Conservation (phyloP, 192 early-diverging fungal species). For the Rhizoclosmatium sp. region DNA sequence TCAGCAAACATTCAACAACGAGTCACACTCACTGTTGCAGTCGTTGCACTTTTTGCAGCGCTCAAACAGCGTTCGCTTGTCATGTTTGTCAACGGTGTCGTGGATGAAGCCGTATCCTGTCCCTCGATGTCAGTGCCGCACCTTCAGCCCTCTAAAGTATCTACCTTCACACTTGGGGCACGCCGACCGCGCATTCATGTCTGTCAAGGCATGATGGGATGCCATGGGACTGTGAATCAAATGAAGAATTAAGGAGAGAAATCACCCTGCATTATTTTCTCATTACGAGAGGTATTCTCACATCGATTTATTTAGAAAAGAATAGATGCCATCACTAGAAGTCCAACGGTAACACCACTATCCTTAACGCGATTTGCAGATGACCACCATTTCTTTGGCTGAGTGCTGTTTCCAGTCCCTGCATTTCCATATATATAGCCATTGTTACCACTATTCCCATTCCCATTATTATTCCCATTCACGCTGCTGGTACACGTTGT, state of each 20-base stretch:
- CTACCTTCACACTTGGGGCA: constrained; percentile 39
- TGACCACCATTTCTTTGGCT: too few species aligned
- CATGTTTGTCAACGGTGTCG: constrained; percentile 32
- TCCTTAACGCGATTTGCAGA: too few species aligned
- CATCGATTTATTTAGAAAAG: neutral
- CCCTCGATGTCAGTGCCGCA: neutral
- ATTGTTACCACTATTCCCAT: too few species aligned
- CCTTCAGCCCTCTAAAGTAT: neutral
- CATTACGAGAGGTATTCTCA: too few species aligned
- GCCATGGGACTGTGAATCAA: neutral
- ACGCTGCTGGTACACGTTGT: too few species aligned
- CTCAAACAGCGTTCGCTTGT: constrained; percentile 24
- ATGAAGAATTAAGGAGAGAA: neutral
- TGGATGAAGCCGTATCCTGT: constrained; percentile 39
- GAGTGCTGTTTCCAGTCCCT: too few species aligned
- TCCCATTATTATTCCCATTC: too few species aligned
- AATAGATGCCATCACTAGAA: neutral
- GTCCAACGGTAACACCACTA: neutral
- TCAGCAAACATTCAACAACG: neutral
- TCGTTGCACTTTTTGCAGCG: constrained; percentile 38
- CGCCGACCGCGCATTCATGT: constrained; percentile 37
- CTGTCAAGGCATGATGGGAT: neutral
- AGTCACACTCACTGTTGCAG: constrained; percentile 13
- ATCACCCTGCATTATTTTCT: too few species aligned
- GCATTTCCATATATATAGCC: too few species aligned